A percentile compares a stretch with the other conserved stretches of the same genome.
These are phyloP conservation scores for Phytophthora aleatoria DNA, from an alignment of 352 stramenopile genomes.

Conservation along the genomic window DNA sequence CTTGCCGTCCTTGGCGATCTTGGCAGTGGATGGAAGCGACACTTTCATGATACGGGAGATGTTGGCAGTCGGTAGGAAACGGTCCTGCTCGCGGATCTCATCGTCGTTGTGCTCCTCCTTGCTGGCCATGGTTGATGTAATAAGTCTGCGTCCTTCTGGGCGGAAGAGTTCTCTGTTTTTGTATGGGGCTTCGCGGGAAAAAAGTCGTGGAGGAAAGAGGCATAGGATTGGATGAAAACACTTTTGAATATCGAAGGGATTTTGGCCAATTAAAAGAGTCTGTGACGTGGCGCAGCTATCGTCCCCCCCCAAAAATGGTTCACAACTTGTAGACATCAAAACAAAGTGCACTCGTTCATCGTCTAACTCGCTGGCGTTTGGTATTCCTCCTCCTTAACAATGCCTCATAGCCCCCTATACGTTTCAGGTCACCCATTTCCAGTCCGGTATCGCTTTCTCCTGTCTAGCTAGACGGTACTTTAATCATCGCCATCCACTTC, in stretches of 20 bases:
- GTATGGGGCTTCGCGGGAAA: slow-evolving; percentile 23
- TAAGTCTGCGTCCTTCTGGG: slow-evolving; percentile 20
- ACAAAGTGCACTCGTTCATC: slow-evolving; percentile 4
- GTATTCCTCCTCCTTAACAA: background rate
- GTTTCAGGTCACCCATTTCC: background rate
- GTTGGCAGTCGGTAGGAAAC: slow-evolving; percentile 99
- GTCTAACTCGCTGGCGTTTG: slow-evolving; percentile 10
- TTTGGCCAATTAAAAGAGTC: slow-evolving; percentile 10
- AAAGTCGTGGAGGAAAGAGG: background rate
- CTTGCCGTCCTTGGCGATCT: slow-evolving; percentile 99
- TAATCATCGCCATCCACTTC: slow-evolving; percentile 81
- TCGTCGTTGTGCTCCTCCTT: slow-evolving; percentile 89
- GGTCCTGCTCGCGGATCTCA: slow-evolving; percentile 95
- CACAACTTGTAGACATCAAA: background rate
- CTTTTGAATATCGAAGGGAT: slow-evolving; percentile 4
- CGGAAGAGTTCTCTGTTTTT: slow-evolving; percentile 12
- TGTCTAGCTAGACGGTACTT: background rate
- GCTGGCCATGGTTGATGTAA: slow-evolving; percentile 53
- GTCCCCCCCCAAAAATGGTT: background rate
- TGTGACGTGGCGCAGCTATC: slow-evolving; percentile 15
- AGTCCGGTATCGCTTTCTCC: background rate
- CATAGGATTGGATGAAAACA: slow-evolving; percentile 10
- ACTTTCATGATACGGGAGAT: slow-evolving; percentile 99
- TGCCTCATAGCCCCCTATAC: slow-evolving; percentile 1
- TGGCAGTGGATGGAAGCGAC: slow-evolving; percentile 96